A percentile compares a stretch with the other conserved stretches of the same genome.
Conservation (phyloP, 495 filamentous ascomycete species). For the Aspergillus saccharolyticus region DNA sequence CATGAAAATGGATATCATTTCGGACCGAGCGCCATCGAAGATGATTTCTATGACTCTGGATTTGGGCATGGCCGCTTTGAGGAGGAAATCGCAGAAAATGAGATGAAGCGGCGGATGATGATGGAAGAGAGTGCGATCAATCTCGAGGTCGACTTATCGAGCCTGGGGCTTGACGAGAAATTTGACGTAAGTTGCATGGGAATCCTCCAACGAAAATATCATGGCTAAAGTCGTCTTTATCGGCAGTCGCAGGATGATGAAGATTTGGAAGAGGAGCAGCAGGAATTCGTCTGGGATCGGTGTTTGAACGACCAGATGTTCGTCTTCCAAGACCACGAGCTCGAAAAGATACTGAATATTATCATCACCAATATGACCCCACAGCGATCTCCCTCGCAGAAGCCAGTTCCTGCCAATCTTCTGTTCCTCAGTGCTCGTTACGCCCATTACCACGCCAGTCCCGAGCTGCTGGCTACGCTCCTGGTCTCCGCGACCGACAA, state of each 20-base stretch:
- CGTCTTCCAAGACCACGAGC: conserved; percentile 92
- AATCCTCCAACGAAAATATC: conserved; percentile 15
- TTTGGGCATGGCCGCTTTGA: conserved; percentile 93
- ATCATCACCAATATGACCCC: conserved; percentile 98
- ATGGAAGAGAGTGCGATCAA: conserved; percentile 99
- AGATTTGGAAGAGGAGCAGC: conserved; percentile 80
- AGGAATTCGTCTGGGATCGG: conserved; percentile 95
- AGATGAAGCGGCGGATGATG: conserved; percentile 97
- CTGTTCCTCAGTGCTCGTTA: conserved; percentile 94
- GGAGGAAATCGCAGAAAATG: conserved; percentile 95
- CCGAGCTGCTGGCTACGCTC: conserved; percentile 73
- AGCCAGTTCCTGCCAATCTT: conserved; percentile 95
- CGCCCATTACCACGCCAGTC: conserved; percentile 91
- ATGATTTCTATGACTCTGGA: conserved; percentile 93
- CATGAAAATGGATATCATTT: conserved; percentile 90
- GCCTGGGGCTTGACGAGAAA: conserved; percentile 91
- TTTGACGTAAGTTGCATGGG: conserved; percentile 63
- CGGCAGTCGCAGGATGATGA: conserved; percentile 60
- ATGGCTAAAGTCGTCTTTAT: conserved; percentile 5
- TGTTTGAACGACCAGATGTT: conserved; percentile 99
- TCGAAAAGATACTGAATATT: conserved; percentile 86
- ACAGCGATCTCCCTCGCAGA: conserved; percentile 89
- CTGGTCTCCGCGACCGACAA: conserved; percentile 87
- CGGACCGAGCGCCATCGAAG: conserved; percentile 76
- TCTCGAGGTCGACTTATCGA: conserved; percentile 93